Evolutionary conservation across 805 yeast genomes (phyloP), one percentile per base, ranked within the genome.

Genomic region (Pichia membranifaciens): DNA sequence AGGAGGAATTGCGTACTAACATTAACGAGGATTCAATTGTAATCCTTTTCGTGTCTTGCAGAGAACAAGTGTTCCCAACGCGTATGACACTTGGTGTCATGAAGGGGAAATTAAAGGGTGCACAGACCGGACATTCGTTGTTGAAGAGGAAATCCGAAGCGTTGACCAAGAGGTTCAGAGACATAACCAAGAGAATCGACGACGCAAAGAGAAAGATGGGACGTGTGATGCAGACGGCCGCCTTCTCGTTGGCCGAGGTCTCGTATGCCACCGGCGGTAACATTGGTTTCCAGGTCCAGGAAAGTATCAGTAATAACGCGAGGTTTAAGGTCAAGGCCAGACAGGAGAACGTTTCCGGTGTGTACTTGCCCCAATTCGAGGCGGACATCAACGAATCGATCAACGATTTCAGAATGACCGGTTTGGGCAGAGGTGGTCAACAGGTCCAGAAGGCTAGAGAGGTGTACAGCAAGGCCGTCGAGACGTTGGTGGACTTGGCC

Each of bases 151-250:
- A 91, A 67, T 89, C 97, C 5, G 99, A 91, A 69, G 99, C 99
- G 0, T 75, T 91, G 64, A 93, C 98, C 18, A 89, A 90, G 67
- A 76, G 99, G 60, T 91, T 91, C 72, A 82, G 99, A 68, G 99
- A 91, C 58, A 91, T 91, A 60, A 89, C 97, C 16, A 86, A 78
- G 64, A 74, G 96, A 66, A 91, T 91, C 63, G 96, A 93, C 65
- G 96, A 88, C 57, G 83, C 98, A 38, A 91, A 91, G 70, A 79
- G 91, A 58, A 93, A 91, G 72, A 91, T 93, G 98, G 99, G 98
- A 43, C 76, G 91, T 54, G 96, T 91, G 38, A 91, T 91, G 98
- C 98, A 93, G 65, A 86, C 95, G 0, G 99, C 99, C 2, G 95
- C 98, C 1, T 91, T 91, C 66, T 90, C 98, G 7, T 75, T 91